Evolutionary conservation across 257 asterid genomes (phyloP).

Genomic region (Fraxinus americana): DNA sequence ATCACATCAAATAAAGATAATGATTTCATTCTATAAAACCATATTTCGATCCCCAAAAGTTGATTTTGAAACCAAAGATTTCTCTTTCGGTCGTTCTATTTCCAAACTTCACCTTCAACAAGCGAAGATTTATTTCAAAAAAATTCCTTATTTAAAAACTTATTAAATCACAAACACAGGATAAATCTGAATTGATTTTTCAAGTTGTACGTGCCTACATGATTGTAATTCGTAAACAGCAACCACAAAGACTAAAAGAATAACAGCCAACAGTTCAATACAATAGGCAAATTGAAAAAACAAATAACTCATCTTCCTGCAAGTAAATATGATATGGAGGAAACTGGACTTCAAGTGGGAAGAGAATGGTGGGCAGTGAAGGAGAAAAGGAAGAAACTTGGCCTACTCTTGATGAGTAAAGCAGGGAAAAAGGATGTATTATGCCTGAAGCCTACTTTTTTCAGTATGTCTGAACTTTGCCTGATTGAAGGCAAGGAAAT

Average conservation of each 20-base stretch:
- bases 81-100: neutral
- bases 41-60: constrained; percentile 13
- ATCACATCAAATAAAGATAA: constrained; percentile 19
- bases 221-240: too few species aligned
- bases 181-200: too few species aligned
- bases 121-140: too few species aligned
- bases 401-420: neutral
- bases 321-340: constrained; percentile 8
- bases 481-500: constrained; percentile 11
- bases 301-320: constrained; percentile 4
- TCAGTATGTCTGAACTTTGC: neutral
- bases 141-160: too few species aligned
- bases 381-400: neutral
- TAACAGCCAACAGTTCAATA: neutral
- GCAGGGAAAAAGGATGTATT: neutral
- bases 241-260: neutral
- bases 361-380: constrained; percentile 7
- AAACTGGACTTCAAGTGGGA: constrained; percentile 1
- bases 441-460: constrained; percentile 1
- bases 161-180: too few species aligned
- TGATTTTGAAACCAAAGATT: constrained; percentile 8
- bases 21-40: constrained; percentile 19
- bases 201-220: too few species aligned
- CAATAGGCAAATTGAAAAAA: neutral
- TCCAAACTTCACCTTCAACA: too few species aligned